Percentiles rank a stretch among this genome's conserved stretches.
Evolutionary conservation across 805 yeast species (phyloP).

Genomic region (Starmerella vitae): DNA sequence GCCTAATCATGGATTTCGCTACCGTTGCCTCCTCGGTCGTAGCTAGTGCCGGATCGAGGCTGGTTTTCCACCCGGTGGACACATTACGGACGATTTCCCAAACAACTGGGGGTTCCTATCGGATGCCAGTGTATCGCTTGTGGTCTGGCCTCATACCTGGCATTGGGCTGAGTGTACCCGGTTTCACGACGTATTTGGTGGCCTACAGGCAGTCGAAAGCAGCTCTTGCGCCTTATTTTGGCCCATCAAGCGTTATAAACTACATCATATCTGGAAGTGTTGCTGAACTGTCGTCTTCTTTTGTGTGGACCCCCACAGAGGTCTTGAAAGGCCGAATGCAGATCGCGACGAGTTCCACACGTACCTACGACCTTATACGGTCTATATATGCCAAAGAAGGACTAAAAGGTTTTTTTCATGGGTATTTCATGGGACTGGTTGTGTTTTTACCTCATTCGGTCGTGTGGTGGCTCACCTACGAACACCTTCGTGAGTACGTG

Average conservation of each 20-base stretch:
- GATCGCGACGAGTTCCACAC: constrained; percentile 20
- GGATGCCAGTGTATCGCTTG: constrained; percentile 29
- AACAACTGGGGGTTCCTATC: constrained; percentile 29
- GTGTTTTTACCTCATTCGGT: constrained; percentile 33
- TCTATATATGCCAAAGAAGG: constrained; percentile 52
- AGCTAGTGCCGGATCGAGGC: constrained; percentile 28
- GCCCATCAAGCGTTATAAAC: constrained; percentile 26
- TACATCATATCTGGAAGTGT: constrained; percentile 30
- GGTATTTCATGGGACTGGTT: constrained; percentile 38
- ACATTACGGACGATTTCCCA: constrained; percentile 33
- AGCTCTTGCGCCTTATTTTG: constrained; percentile 28
- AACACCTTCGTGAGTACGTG: constrained; percentile 14
- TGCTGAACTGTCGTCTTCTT: constrained; percentile 30
- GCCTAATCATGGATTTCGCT: constrained; percentile 30
- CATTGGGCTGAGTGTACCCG: constrained; percentile 31
- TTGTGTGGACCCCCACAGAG: constrained; percentile 35
- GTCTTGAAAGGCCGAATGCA: constrained; percentile 35
- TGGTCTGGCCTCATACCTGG: constrained; percentile 32
- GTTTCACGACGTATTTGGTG: constrained; percentile 31
- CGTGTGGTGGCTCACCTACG: constrained; percentile 33
- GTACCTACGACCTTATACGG: constrained; percentile 17
- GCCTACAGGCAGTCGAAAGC: constrained; percentile 31
- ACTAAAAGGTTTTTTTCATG: constrained; percentile 63
- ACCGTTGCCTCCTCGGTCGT: constrained; percentile 31
- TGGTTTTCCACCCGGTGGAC: constrained; percentile 33